Percentiles rank a stretch among this genome's conserved stretches.
phyloP scores from a whole-genome alignment of 2,329 filamentous ascomycete species.

The Seiridium unicorne region DNA sequence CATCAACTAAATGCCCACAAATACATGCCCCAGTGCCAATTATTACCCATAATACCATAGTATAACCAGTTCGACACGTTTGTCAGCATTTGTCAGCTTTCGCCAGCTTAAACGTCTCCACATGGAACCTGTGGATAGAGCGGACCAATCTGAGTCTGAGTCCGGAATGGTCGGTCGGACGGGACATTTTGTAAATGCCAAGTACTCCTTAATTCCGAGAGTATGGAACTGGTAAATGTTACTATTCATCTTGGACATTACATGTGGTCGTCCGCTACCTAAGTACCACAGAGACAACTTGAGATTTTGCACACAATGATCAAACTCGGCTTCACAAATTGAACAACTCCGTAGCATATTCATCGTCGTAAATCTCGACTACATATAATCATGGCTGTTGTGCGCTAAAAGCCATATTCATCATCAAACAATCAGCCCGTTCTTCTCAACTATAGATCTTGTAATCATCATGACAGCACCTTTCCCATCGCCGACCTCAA shows the following conservation, averaged over 20 bases:
- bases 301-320: not conserved
- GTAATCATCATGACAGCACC: not conserved
- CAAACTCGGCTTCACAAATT: not conserved
- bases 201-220: too few species aligned
- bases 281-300: too few species aligned
- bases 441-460: not conserved
- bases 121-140: too few species aligned
- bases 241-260: too few species aligned
- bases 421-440: not conserved
- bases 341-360: not conserved
- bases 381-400: not conserved
- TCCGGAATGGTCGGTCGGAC: not conserved
- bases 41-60: too few species aligned
- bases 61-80: not conserved
- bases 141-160: not conserved
- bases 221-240: too few species aligned
- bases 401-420: not conserved
- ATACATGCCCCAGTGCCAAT: too few species aligned
- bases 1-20: too few species aligned
- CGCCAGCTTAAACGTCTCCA: too few species aligned
- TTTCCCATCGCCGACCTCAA: conserved; percentile 32
- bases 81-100: not conserved
- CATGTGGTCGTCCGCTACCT: too few species aligned
- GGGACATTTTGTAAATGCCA: conserved; percentile 2
- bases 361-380: not conserved